Evolutionary conservation across 2,329 filamentous ascomycete genomes (phyloP).

Genomic region (Mycocentrospora acerina): DNA sequence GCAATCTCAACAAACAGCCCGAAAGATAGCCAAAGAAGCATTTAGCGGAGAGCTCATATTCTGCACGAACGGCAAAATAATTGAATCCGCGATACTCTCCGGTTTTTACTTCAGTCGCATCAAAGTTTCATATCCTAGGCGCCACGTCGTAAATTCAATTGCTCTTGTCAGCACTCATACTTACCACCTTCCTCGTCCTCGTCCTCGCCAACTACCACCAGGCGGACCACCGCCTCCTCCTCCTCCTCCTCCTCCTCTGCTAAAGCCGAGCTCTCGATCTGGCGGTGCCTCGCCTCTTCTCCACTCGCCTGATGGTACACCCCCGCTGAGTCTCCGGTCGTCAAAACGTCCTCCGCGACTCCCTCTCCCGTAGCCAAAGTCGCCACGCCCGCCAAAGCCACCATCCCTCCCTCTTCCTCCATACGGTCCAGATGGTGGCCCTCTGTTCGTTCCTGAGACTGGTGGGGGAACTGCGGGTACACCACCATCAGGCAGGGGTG

Average conservation of each 20-base stretch:
- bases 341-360: constrained; percentile 33
- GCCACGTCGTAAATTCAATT: too few species aligned
- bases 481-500: constrained; percentile 71
- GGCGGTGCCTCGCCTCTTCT: constrained; percentile 65
- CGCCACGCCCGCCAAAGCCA: constrained; percentile 37
- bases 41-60: too few species aligned
- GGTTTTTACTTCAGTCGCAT: too few species aligned
- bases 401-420: constrained; percentile 33
- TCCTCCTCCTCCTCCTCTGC: constrained; percentile 39
- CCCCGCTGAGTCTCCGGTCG: constrained; percentile 44
- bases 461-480: constrained; percentile 64
- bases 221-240: constrained; percentile 31
- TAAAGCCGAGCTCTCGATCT: constrained; percentile 42
- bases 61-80: too few species aligned
- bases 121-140: too few species aligned
- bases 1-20: too few species aligned
- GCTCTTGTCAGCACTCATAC: too few species aligned
- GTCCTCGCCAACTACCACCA: constrained; percentile 32
- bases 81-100: too few species aligned
- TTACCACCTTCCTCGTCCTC: constrained; percentile 37
- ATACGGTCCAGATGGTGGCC: constrained; percentile 29
- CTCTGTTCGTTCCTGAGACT: constrained; percentile 36
- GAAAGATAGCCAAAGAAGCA: too few species aligned
- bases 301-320: constrained; percentile 63
- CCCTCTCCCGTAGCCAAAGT: constrained; percentile 40